Evolutionary conservation across 1,139 yeast genomes (phyloP).

Genomic region (Sugiyamaella castrensis): DNA sequence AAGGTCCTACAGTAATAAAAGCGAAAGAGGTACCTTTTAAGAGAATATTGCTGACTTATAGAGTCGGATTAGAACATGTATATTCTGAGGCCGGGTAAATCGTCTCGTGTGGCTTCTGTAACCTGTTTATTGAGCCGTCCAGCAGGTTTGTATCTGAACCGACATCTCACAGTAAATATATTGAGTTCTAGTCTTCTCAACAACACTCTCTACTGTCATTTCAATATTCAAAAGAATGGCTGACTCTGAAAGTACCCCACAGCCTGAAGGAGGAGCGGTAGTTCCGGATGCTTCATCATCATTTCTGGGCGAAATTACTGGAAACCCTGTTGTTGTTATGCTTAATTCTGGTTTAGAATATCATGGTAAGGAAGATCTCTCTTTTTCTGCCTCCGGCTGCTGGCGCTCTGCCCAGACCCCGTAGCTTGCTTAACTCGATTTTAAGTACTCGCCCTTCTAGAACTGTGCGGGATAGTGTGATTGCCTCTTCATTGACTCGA

Average conservation of each 20-base stretch:
- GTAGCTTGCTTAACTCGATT: background rate
- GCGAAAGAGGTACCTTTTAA: no score
- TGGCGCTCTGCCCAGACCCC: background rate
- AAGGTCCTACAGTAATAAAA: no score
- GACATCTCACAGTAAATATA: no score
- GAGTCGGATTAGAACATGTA: no score
- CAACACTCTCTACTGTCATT: no score
- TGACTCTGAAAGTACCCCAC: slow-evolving; percentile 3
- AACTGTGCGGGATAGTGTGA: background rate
- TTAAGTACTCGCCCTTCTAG: background rate
- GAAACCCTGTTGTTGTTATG: slow-evolving; percentile 77
- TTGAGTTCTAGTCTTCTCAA: no score
- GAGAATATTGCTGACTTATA: no score
- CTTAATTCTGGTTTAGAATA: slow-evolving; percentile 86
- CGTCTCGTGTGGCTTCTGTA: no score
- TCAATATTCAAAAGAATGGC: background rate
- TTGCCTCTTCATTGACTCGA: no score
- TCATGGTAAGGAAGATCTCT: slow-evolving; percentile 42
- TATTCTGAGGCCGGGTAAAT: no score
- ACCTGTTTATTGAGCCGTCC: no score
- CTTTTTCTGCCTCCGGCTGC: background rate
- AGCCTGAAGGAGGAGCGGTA: slow-evolving; percentile 12
- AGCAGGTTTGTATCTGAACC: no score
- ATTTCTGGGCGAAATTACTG: slow-evolving; percentile 75
- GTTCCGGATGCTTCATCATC: slow-evolving; percentile 53